Evolutionary conservation across 148 eudicot species (phyloP).

Genomic region (Camellia granthamiana): DNA sequence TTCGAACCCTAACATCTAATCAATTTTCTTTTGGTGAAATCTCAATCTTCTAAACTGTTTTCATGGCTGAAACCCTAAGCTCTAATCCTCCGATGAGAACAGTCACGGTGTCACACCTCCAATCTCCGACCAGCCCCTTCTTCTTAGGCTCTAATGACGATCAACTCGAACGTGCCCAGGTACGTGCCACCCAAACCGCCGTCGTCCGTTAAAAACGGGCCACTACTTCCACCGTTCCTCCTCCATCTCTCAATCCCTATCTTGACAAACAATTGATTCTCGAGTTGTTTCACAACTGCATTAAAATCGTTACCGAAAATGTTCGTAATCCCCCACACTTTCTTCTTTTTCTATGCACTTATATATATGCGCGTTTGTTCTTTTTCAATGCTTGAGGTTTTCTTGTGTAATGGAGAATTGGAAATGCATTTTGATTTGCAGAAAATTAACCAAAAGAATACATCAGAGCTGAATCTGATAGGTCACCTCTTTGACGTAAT

Average conservation of each 20-base stretch:
- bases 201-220: slow-evolving; percentile 57
- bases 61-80: slow-evolving; percentile 70
- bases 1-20: neutral
- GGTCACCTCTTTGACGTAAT: slow-evolving; percentile 86
- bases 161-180: slow-evolving; percentile 87
- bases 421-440: slow-evolving; percentile 26
- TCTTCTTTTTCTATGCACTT: neutral
- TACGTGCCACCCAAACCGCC: slow-evolving; percentile 90
- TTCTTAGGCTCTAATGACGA: slow-evolving; percentile 82
- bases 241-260: slow-evolving; percentile 29
- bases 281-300: slow-evolving; percentile 79
- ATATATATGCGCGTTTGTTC: neutral
- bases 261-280: slow-evolving; percentile 68
- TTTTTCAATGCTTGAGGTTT: neutral
- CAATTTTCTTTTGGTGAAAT: neutral
- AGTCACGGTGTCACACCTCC: slow-evolving; percentile 40
- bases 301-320: slow-evolving; percentile 94
- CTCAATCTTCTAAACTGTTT: neutral
- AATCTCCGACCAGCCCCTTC: slow-evolving; percentile 73
- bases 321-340: slow-evolving; percentile 21
- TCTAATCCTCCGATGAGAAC: slow-evolving; percentile 28
- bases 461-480: slow-evolving; percentile 90
- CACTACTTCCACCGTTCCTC: slow-evolving; percentile 17
- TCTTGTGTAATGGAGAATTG: neutral
- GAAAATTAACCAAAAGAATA: slow-evolving; percentile 97